These are phyloP conservation scores for Tilletia indica DNA, from an alignment of 1,284 basidiomycete species.

Conservation along the genomic window DNA sequence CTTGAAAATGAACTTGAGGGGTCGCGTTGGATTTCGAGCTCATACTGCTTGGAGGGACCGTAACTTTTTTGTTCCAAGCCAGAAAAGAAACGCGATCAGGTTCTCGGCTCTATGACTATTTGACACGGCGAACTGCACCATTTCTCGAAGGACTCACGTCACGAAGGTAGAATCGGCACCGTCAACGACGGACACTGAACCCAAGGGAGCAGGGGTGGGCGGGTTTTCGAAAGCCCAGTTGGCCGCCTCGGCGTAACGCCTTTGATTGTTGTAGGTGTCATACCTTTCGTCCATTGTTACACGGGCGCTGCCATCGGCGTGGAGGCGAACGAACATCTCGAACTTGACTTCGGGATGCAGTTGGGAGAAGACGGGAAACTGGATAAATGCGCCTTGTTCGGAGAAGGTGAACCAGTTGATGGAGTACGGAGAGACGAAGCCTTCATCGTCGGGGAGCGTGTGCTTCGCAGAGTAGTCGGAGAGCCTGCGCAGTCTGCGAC, in stretches of 20 bases:
- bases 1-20: slow-evolving; percentile 59
- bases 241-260: slow-evolving; percentile 48
- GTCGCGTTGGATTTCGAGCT: slow-evolving; percentile 34
- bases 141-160: background rate
- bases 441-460: slow-evolving; percentile 24
- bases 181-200: slow-evolving; percentile 7
- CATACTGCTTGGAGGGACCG: slow-evolving; percentile 30
- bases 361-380: slow-evolving; percentile 35
- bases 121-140: too few species aligned
- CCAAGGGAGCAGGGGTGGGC: slow-evolving; percentile 29
- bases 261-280: slow-evolving; percentile 40
- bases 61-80: slow-evolving; percentile 24
- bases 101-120: too few species aligned
- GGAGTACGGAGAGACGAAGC: slow-evolving; percentile 44
- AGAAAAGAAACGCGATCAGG: too few species aligned
- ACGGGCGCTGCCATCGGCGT: slow-evolving; percentile 49
- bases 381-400: slow-evolving; percentile 28
- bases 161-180: slow-evolving; percentile 1
- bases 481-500: slow-evolving; percentile 48
- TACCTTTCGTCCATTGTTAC: slow-evolving; percentile 46
- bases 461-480: slow-evolving; percentile 41
- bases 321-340: slow-evolving; percentile 40
- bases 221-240: slow-evolving; percentile 46
- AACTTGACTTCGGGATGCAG: slow-evolving; percentile 48
- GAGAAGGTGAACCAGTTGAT: slow-evolving; percentile 28